Base-by-base conservation (phyloP, 2,329 filamentous ascomycete genomes). In the Xylaria digitata region DNA sequence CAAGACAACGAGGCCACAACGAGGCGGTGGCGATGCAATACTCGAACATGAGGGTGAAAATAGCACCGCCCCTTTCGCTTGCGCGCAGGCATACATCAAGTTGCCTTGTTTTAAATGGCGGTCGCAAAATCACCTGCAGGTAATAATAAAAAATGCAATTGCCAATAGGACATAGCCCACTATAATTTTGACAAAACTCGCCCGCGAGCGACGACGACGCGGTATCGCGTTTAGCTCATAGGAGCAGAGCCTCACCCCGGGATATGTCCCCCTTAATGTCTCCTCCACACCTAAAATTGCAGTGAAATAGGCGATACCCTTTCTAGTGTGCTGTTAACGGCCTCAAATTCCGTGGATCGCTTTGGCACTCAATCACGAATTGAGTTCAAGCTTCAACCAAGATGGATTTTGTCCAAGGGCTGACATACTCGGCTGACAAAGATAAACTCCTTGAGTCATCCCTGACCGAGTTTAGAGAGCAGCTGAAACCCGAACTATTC, bases 401-500 rank as follows among this genome's bases (percentile, higher is more conserved):
- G 26, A 57, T 57, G 6, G 13, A 34, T 13, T 40, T 32, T 46
- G 17, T 49, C 46, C 40, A 6, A 40, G 19, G 23, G 30, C 48
- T 19, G 2, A 56, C 52, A 50, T 37, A 43, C 17, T 30, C 52
- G 8, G 52, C 61, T 23, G 49, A 32, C 17, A 7, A 26, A 13
- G 40, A 43, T 5, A 6, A 26, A 8, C 37, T 63, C 15, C 15
- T 63, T n/a, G 53, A 50, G 34, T 40, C 8, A 17, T 49, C 61
- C 8, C 15, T 52, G 5, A 21, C 26, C 34, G 4, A n/a, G 0
- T 70, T 75, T 8, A 13, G 2, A 9, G 69, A 62, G 0, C 34
- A 63, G 11, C 48, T 52, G 7, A 70, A 75, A 37, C 58, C 52
- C 15, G 43, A 15, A 9, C 45, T 58, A 17, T 66, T 58, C 43